phyloP scores from a whole-genome alignment of 108 stramenopile genomes.

The Tribonema minus region DNA sequence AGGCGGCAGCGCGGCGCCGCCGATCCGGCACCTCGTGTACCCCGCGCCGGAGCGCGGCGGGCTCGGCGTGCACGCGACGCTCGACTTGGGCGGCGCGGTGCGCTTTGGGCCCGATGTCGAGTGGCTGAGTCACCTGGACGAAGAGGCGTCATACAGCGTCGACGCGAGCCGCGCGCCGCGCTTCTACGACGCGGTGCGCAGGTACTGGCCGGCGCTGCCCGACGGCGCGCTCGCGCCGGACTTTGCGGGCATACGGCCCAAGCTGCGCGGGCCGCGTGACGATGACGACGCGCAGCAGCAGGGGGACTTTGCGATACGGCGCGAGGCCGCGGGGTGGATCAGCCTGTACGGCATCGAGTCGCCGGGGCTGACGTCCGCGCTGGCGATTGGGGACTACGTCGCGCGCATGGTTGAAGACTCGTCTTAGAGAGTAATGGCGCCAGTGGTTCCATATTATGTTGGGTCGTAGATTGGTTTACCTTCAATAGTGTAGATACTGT shows the following conservation, averaged over 20 bases:
- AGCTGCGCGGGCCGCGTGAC: neutral
- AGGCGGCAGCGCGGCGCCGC: neutral
- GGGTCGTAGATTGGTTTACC: too few relatives aligned
- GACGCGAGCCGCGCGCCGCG: conserved; percentile 16
- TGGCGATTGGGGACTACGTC: conserved; percentile 34
- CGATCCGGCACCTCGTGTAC: conserved; percentile 53
- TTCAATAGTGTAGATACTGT: too few relatives aligned
- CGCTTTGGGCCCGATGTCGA: conserved; percentile 59
- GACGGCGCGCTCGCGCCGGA: conserved; percentile 35
- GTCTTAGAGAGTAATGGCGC: too few relatives aligned
- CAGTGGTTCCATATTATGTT: too few relatives aligned
- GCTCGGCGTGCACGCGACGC: conserved; percentile 54
- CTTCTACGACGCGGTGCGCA: conserved; percentile 5
- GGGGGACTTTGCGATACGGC: conserved; percentile 17
- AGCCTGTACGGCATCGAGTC: conserved; percentile 33
- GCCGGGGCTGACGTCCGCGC: conserved; percentile 30
- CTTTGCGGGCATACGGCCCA: conserved; percentile 27
- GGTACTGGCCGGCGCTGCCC: conserved; percentile 18
- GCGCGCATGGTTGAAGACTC: conserved; percentile 1
- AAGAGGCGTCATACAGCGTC: conserved; percentile 44
- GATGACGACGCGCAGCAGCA: neutral
- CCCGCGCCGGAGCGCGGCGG: conserved; percentile 54
- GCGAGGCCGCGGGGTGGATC: neutral
- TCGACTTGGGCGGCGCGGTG: conserved; percentile 48
- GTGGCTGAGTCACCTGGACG: conserved; percentile 20